phyloP scores from a whole-genome alignment of 2,329 filamentous ascomycete species.

The Ramularia collo-cygni region DNA sequence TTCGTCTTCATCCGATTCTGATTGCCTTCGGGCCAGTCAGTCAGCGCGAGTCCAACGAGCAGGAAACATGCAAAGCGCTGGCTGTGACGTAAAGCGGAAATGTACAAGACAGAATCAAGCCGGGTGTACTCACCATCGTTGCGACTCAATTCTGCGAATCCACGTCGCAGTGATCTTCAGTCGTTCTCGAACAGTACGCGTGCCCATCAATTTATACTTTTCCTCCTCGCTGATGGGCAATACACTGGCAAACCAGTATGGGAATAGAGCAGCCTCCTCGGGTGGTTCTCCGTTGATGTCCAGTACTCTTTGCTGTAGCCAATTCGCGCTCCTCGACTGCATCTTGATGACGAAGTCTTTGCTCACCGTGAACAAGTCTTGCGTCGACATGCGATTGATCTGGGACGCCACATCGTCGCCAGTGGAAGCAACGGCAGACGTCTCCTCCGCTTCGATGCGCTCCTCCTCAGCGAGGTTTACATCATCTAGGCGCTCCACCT shows the following conservation, averaged over 20 bases:
- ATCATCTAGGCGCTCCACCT: conserved; percentile 71
- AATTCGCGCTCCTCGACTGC: conserved; percentile 61
- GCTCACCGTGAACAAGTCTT: conserved; percentile 59
- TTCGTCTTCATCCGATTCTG: conserved; percentile 1
- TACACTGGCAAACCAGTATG: conserved; percentile 85
- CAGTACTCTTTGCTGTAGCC: conserved; percentile 67
- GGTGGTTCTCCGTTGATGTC: conserved; percentile 72
- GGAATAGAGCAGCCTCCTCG: conserved; percentile 67
- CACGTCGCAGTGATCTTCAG: conserved; percentile 76
- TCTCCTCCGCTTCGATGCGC: conserved; percentile 64
- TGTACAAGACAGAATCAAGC: conserved; percentile 3
- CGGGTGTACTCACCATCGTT: conserved; percentile 57
- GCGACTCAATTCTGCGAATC: conserved; percentile 65
- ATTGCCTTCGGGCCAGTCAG: conserved; percentile 7
- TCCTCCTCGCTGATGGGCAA: conserved; percentile 70
- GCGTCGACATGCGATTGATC: conserved; percentile 59
- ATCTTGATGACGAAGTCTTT: conserved; percentile 63
- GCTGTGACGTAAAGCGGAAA: conserved; percentile 4
- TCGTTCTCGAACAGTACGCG: conserved; percentile 69
- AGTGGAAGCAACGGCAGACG: conserved; percentile 27
- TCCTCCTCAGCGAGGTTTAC: conserved; percentile 78
- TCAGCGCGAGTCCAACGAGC: conserved; percentile 7
- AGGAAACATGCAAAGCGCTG: conserved; percentile 8
- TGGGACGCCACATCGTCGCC: conserved; percentile 28
- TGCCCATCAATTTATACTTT: conserved; percentile 69